Evolutionary conservation across 1,139 yeast genomes (phyloP), one percentile per base, ranked within the genome.

Genomic region (Scheffersomyces segobiensis): DNA sequence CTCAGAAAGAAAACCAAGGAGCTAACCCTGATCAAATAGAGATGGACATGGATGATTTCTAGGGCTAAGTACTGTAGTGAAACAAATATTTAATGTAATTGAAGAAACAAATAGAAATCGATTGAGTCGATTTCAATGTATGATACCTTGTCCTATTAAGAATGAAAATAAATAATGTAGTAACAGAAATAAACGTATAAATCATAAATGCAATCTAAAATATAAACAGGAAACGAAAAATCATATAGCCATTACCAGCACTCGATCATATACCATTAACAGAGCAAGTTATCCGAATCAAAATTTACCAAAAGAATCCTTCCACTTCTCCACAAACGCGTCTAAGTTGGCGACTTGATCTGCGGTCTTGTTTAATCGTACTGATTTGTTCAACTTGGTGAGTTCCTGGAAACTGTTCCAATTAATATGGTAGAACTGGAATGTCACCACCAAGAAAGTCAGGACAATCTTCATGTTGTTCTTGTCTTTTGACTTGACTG

Each of bases 1-100:
- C 56, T 5, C 21, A 48, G 7, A 63, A 55, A 18, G 62, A 52
- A n/a, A 26, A 18, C n/a, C 52, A 55, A 21, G 66, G 62, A 22
- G 61, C 59, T 4, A 89, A 89, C 66, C 89, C 91, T 0, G 92
- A 89, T 65, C 88, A 86, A 53, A 88, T 90, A 52, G 92, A 88
- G 48, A 67, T 86, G 55, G 88, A 86, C 56, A 76, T 89, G 75
- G 66, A 60, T 46, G 53, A 20, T 6, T 52, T 14, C 2, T 32
- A 32, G 17, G 42, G 17, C 12, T 4, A 6, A 10, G 42, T 32
- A 32, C 42, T 8, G 6, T 24, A 10, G 42, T 32, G 42, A 32
- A 32, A 32, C 8, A 32, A 10, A 10, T 32, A 6, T 8, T 3
- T 24, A 24, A 24, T 24, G 32, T 6, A 24, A 24, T 24, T 24